Evolutionary conservation across 2,329 filamentous ascomycete genomes (phyloP), one percentile per base, ranked within the genome.

Genomic region (Ophiostoma populinum): DNA sequence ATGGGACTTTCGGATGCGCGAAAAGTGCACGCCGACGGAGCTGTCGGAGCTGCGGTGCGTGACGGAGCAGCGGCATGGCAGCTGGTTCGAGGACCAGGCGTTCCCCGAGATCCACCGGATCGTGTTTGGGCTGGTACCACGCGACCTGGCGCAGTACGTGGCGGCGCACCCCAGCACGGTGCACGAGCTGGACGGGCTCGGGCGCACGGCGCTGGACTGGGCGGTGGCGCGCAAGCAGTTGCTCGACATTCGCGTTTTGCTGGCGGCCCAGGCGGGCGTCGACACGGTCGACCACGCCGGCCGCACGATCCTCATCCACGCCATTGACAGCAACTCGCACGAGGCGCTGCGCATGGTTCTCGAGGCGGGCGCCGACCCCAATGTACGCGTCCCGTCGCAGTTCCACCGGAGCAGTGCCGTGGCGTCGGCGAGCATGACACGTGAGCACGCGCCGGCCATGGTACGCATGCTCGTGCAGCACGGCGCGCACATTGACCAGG

Each of bases 141-240:
- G 6, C 20, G 6, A 15, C 7, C 16, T 30, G 0, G 28, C 19
- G 8, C 17, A 30, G 17, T 20, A 30, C 6, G 16, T 30, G 28
- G 17, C 17, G 10, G 11, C n/a, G 3, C 12, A 30, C 11, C 28
- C 28, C 3, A 7, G 10, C 10, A 30, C 17, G 10, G 28, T 30
- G 28, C 12, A 9, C 17, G 17, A 20, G 17, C 16, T 19, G 17
- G 28, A 30, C 28, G 4, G 10, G 12, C 28, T 30, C 11, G 11
- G 13, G 28, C 28, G 28, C 18, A 30, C 28, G 4, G 28, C 28
- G 17, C 3, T 30, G 17, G 28, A 30, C 16, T 30, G 28, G 28
- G 28, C 28, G 17, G 28, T 30, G 17, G 28, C 28, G 18, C 28
- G 28, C 28, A 30, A 30, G 28, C 28, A 30, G 28, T 18, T 30